Evolutionary conservation across 495 filamentous ascomycete species (phyloP), one percentile per base, ranked within the genome.

Genomic region (Aspergillus nanangensis): DNA sequence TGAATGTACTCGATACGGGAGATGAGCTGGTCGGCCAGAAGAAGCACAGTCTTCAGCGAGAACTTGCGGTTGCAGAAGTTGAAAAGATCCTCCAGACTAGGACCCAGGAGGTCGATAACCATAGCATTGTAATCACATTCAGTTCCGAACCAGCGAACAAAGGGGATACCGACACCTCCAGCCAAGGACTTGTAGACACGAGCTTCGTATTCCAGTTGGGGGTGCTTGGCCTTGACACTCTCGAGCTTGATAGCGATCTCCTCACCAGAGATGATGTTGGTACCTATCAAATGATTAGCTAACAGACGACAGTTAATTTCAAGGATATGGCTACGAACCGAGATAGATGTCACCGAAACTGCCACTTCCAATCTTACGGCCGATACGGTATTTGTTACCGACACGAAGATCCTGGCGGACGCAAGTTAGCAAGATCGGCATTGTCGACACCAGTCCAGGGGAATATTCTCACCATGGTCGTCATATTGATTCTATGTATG

Each of bases 61-160:
- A 97, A 99, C 67, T 99, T 99, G 64, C 94, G 86, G 81, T 97
- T 99, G 83, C 94, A 99, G 70, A 99, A 99, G 81, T 99, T 99
- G 90, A 99, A 99, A n/a, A 99, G 77, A 65, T 99, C 94, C 71
- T 99, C 94, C 76, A 99, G 76, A 65, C 88, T 95, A 47, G 94
- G 94, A 41, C 94, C 94, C 31, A 99, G 87, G 14, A 99, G 82
- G 61, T 99, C 94, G 53, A 99, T 86, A 38, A 99, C 94, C 94
- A 99, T 99, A 60, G 94, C 94, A 72, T 99, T 97, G 81, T 99
- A 99, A 73, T 99, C 94, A 70, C 94, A 99, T 71, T 99, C 94
- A 45, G 94, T 99, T 51, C 94, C 94, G 71, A 97, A 99, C 94
- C 94, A 99, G 66, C 94, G 89, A 55, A 99, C 94, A 60, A 99